A percentile compares a stretch with the other conserved stretches of the same genome.
These are phyloP conservation scores for Lipomyces oligophaga DNA, from an alignment of 805 yeast species.

Conservation along the genomic window DNA sequence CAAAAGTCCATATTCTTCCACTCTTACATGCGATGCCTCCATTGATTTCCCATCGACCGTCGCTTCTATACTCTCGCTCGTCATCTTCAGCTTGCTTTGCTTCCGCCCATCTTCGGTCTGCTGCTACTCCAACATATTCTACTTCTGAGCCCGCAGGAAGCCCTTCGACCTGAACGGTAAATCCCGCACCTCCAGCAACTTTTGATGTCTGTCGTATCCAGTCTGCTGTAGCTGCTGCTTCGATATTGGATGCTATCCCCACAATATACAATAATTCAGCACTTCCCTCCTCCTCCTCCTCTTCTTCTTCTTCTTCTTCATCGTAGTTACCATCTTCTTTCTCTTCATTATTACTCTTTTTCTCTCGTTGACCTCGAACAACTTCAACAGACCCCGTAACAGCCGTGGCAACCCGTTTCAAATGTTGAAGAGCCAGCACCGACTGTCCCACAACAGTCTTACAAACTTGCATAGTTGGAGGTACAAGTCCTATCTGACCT, in stretches of 20 bases:
- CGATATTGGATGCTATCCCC: constrained; percentile 1
- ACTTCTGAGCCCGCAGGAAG: constrained; percentile 15
- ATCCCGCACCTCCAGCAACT: constrained; percentile 1
- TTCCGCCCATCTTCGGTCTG: neutral
- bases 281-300: constrained; percentile 2
- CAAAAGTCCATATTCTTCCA: neutral
- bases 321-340: too few species aligned
- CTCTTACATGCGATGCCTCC: neutral
- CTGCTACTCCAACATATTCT: constrained; percentile 8
- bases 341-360: too few species aligned
- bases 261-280: too few species aligned
- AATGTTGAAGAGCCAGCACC: constrained; percentile 68
- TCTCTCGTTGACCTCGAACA: too few species aligned
- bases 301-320: too few species aligned
- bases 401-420: constrained; percentile 57
- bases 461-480: constrained; percentile 58
- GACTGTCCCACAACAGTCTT: constrained; percentile 39
- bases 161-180: constrained; percentile 5
- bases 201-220: constrained; percentile 4
- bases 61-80: constrained; percentile 1
- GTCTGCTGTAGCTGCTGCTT: constrained; percentile 6
- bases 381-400: constrained; percentile 34
- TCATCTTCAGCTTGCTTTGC: constrained; percentile 4
- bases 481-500: constrained; percentile 88
- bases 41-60: neutral